phyloP scores from a whole-genome alignment of 495 filamentous ascomycete genomes.

The Daldinia concentrica region DNA sequence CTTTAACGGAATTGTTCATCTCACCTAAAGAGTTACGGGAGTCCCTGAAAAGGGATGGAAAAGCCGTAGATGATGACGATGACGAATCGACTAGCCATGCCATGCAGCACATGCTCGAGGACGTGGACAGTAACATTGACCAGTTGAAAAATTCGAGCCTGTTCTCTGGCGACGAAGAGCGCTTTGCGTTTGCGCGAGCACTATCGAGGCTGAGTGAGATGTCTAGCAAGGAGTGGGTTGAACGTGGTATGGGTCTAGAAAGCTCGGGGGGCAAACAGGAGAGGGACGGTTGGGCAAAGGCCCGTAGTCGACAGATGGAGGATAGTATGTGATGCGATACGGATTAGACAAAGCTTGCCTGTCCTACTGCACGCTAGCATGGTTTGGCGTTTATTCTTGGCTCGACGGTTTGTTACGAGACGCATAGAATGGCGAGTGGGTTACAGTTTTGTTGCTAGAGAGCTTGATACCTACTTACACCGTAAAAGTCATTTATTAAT shows the following conservation, averaged over 20 bases:
- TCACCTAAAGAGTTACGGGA: constrained; percentile 77
- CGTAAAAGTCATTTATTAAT: neutral
- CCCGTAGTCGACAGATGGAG: constrained; percentile 72
- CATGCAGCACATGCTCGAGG: constrained; percentile 94
- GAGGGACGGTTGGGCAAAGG: constrained; percentile 70
- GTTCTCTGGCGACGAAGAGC: constrained; percentile 95
- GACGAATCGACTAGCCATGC: constrained; percentile 74
- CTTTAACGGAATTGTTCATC: constrained; percentile 86
- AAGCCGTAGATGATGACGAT: constrained; percentile 53
- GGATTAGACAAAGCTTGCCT: neutral
- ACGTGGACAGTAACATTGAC: constrained; percentile 85
- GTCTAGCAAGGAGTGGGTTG: constrained; percentile 94
- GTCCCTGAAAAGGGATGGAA: constrained; percentile 55
- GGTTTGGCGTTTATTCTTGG: constrained; percentile 23
- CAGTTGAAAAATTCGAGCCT: constrained; percentile 85
- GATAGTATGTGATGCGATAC: constrained; percentile 69
- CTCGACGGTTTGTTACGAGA: neutral
- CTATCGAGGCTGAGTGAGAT: constrained; percentile 87
- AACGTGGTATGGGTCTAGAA: constrained; percentile 78
- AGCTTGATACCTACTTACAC: neutral
- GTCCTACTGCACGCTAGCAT: neutral
- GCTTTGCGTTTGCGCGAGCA: constrained; percentile 93
- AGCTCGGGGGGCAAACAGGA: constrained; percentile 67
- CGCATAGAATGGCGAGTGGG: constrained; percentile 6
- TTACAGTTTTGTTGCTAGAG: constrained; percentile 9